phyloP scores from a whole-genome alignment of 306 rosid species.

The Glycine soja region DNA sequence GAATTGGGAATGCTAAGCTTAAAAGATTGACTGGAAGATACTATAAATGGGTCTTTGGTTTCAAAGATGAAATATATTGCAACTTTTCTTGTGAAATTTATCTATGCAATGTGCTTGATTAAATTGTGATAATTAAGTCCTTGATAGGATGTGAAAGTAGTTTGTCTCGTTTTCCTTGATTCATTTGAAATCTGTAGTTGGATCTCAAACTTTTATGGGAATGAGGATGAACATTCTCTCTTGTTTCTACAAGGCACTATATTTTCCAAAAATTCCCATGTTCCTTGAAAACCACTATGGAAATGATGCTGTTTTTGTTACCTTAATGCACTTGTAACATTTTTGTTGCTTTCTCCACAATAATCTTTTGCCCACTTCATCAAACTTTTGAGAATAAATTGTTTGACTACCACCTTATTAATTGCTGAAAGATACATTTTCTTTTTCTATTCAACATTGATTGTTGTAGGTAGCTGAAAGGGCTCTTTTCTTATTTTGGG shows the following conservation, averaged over 20 bases:
- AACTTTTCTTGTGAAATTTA: conserved; percentile 1
- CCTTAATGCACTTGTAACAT: conserved; percentile 12
- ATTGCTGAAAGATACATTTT: conserved; percentile 9
- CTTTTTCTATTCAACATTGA: background rate
- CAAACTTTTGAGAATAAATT: conserved; percentile 16
- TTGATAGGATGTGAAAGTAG: conserved; percentile 23
- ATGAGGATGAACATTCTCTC: background rate
- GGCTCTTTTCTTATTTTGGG: conserved; percentile 90
- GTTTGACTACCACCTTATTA: conserved; percentile 35
- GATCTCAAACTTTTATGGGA: conserved; percentile 1
- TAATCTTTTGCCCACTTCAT: background rate
- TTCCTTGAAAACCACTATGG: background rate
- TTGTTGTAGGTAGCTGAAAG: conserved; percentile 91
- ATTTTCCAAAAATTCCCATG: background rate
- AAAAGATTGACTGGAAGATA: background rate
- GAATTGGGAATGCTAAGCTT: background rate
- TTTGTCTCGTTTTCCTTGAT: background rate
- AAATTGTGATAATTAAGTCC: conserved; percentile 1
- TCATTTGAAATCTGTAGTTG: conserved; percentile 13
- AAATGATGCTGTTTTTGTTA: background rate
- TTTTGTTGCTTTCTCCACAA: background rate
- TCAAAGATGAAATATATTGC: background rate
- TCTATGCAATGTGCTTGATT: background rate
- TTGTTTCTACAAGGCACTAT: background rate
- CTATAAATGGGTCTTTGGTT: background rate